These are phyloP conservation scores for Nothophoma quercina DNA, from an alignment of 2,329 filamentous ascomycete species.

Conservation along the genomic window DNA sequence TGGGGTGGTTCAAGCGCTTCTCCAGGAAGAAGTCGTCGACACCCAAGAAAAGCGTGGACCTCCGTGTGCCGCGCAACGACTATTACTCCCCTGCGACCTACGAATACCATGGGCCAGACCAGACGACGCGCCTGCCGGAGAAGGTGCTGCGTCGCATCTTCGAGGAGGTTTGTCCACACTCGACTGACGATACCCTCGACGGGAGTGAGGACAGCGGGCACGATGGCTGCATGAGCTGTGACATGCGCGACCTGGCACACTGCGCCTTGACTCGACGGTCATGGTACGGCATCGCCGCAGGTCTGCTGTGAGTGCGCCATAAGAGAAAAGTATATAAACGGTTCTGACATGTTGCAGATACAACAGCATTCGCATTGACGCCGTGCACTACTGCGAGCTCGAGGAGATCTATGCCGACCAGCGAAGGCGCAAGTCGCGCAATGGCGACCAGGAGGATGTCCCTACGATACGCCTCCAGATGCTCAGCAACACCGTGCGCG, in stretches of 20 bases:
- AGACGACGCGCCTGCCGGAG: conserved; percentile 64
- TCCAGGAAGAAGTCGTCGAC: conserved; percentile 46
- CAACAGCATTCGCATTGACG: conserved; percentile 88
- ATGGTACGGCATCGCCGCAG: conserved; percentile 70
- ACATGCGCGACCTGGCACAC: conserved; percentile 85
- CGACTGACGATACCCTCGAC: conserved; percentile 73
- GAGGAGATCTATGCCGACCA: conserved; percentile 82
- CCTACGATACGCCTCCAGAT: conserved; percentile 78
- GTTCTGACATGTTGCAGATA: conserved; percentile 64
- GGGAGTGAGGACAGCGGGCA: conserved; percentile 81
- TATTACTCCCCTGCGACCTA: conserved; percentile 35
- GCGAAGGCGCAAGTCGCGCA: conserved; percentile 64
- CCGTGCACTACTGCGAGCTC: conserved; percentile 91
- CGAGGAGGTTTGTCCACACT: conserved; percentile 82
- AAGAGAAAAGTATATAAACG: not conserved
- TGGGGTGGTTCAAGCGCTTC: conserved; percentile 61
- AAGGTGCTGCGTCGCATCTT: conserved; percentile 81
- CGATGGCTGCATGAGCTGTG: conserved; percentile 90
- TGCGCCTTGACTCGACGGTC: conserved; percentile 76
- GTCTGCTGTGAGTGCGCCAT: conserved; percentile 64
- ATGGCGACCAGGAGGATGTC: conserved; percentile 81
- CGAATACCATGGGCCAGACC: conserved; percentile 52
- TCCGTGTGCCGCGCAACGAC: conserved; percentile 38
- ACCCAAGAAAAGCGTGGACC: conserved; percentile 48
- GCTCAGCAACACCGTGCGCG: conserved; percentile 81